These are phyloP conservation scores for Aegle marmelos DNA, from an alignment of 345 rosid species.

Conservation along the genomic window DNA sequence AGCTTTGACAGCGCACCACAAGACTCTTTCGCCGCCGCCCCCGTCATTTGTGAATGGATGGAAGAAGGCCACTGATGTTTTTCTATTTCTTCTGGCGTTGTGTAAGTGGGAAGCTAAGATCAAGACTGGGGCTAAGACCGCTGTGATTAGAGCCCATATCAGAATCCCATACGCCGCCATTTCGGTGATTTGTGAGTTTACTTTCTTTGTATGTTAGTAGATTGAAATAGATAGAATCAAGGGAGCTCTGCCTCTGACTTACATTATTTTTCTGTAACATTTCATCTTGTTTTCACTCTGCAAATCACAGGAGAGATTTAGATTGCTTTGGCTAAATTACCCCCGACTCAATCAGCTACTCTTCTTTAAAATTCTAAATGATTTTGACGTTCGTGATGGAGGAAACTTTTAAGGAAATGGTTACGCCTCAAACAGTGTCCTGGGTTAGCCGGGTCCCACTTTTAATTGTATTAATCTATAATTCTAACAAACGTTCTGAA, in stretches of 20 bases:
- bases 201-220: background rate
- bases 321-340: background rate
- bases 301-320: no score
- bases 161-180: conserved; percentile 52
- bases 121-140: conserved; percentile 34
- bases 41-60: conserved; percentile 97
- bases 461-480: no score
- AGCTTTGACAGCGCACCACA: conserved; percentile 95
- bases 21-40: conserved; percentile 95
- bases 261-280: background rate
- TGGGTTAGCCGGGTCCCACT: no score
- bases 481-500: no score
- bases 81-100: conserved; percentile 34
- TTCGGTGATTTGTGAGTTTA: background rate
- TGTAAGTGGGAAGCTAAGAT: conserved; percentile 36
- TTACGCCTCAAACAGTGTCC: no score
- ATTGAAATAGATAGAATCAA: background rate
- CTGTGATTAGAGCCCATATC: conserved; percentile 31
- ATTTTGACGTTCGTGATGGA: no score
- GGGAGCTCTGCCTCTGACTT: background rate
- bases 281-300: no score
- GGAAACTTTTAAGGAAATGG: no score
- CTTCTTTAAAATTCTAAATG: no score
- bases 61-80: conserved; percentile 76
- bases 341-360: background rate